A percentile compares a stretch with the other conserved stretches of the same genome.
These are phyloP conservation scores for Volvox africanus DNA, from an alignment of 139 green algal genomes.

Conservation along the genomic window DNA sequence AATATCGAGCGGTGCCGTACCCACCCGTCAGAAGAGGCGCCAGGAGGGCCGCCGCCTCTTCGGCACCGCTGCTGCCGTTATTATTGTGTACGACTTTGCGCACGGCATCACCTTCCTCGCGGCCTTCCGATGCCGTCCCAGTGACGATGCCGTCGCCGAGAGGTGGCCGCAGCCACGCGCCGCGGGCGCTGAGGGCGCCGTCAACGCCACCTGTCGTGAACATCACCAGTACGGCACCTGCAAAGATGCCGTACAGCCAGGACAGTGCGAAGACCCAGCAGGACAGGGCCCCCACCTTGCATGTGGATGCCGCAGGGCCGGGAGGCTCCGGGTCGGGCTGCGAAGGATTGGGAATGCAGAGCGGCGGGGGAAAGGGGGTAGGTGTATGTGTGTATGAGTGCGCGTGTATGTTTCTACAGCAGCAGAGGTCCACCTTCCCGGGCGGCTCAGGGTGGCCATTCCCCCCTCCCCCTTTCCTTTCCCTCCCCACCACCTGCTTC, in stretches of 20 bases:
- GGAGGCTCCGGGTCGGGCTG: slow-evolving; percentile 17
- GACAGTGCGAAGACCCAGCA: slow-evolving; percentile 77
- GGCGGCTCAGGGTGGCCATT: no score
- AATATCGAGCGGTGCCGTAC: no score
- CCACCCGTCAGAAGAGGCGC: neutral
- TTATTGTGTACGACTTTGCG: no score
- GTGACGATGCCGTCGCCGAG: no score
- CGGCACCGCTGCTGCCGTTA: neutral
- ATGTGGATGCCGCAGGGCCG: slow-evolving; percentile 31
- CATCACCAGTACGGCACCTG: slow-evolving; percentile 52
- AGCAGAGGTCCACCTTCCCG: no score
- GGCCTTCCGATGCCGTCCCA: neutral
- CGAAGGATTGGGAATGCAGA: neutral
- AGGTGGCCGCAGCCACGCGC: neutral
- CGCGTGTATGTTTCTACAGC: no score
- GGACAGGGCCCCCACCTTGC: slow-evolving; percentile 68
- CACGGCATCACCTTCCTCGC: neutral
- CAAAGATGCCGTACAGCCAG: slow-evolving; percentile 61
- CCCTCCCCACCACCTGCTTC: no score
- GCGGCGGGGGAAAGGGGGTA: neutral
- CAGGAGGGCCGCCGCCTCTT: neutral
- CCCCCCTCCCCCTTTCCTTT: no score
- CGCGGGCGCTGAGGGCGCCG: neutral
- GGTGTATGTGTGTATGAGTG: no score
- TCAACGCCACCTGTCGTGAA: neutral